Percentiles rank a stretch among this genome's conserved stretches.
Conservation (phyloP, 192 early-diverging fungal species). For the Geosiphon pyriformis region DNA sequence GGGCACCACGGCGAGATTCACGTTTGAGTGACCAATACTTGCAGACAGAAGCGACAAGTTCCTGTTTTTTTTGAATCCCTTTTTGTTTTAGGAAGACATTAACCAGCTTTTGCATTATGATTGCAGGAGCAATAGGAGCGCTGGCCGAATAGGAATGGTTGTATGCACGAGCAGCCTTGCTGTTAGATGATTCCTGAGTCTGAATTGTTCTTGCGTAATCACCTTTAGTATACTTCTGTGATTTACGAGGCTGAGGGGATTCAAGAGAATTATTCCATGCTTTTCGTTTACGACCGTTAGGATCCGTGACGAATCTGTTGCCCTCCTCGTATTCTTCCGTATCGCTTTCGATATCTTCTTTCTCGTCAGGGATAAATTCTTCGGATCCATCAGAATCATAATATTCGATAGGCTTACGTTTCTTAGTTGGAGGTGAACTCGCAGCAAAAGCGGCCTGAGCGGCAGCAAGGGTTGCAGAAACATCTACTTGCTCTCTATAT, state of each 20-base stretch:
- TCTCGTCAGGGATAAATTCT: slow-evolving; percentile 33
- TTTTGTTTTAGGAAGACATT: slow-evolving; percentile 38
- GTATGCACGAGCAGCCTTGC: slow-evolving; percentile 53
- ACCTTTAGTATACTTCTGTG: slow-evolving; percentile 8
- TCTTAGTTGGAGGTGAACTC: slow-evolving; percentile 34
- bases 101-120: slow-evolving; percentile 50
- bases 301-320: slow-evolving; percentile 22
- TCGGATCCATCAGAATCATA: slow-evolving; percentile 36
- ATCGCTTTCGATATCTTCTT: slow-evolving; percentile 15
- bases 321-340: neutral
- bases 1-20: slow-evolving; percentile 82
- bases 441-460: slow-evolving; percentile 30
- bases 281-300: neutral
- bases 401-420: slow-evolving; percentile 19
- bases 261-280: slow-evolving; percentile 13
- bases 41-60: slow-evolving; percentile 64
- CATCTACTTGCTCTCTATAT: slow-evolving; percentile 45
- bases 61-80: slow-evolving; percentile 38
- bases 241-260: slow-evolving; percentile 8
- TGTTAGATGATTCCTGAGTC: neutral
- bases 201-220: neutral
- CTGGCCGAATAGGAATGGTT: slow-evolving; percentile 58
- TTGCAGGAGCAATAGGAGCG: slow-evolving; percentile 58
- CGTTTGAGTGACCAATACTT: slow-evolving; percentile 97
- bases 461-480: slow-evolving; percentile 28